Percentiles rank a stretch among this genome's conserved stretches.
Conservation (phyloP, 345 rosid genomes). For the Angophora floribunda region DNA sequence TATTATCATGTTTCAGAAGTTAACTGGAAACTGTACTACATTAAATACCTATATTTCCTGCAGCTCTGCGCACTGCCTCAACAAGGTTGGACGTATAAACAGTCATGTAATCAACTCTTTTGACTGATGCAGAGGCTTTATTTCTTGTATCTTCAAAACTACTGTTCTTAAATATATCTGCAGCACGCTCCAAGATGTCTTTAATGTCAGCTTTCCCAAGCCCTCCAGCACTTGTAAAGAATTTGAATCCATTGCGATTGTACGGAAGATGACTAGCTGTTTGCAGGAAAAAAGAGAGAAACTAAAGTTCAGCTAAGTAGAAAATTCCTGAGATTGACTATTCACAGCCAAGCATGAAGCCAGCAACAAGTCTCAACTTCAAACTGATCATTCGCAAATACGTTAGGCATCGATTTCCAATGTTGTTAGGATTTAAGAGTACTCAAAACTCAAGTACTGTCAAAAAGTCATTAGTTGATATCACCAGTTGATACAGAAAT, state of each 20-base stretch:
- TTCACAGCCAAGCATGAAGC: background rate
- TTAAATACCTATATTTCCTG: slow-evolving; percentile 70
- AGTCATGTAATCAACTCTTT: slow-evolving; percentile 78
- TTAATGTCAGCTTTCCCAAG: slow-evolving; percentile 88
- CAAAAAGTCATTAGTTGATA: background rate
- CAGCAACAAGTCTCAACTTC: background rate
- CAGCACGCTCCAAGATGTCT: slow-evolving; percentile 79
- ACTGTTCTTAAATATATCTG: slow-evolving; percentile 51
- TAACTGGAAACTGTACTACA: background rate
- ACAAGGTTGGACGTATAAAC: slow-evolving; percentile 80
- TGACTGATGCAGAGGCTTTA: slow-evolving; percentile 29
- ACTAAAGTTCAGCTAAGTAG: background rate
- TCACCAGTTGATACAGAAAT: background rate
- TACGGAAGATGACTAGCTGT: slow-evolving; percentile 99
- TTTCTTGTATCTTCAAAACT: slow-evolving; percentile 31
- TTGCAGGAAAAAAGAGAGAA: slow-evolving; percentile 3
- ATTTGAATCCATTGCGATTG: slow-evolving; percentile 96
- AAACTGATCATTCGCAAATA: background rate
- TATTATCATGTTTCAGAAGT: background rate
- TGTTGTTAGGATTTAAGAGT: background rate
- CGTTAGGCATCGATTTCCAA: background rate
- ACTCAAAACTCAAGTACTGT: background rate
- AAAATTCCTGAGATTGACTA: background rate
- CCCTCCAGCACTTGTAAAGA: slow-evolving; percentile 91
- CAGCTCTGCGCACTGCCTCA: slow-evolving; percentile 79